Percentiles rank a stretch among this genome's conserved stretches.
Evolutionary conservation across 345 rosid genomes (phyloP).

Genomic region (Melastoma malabathricum): DNA sequence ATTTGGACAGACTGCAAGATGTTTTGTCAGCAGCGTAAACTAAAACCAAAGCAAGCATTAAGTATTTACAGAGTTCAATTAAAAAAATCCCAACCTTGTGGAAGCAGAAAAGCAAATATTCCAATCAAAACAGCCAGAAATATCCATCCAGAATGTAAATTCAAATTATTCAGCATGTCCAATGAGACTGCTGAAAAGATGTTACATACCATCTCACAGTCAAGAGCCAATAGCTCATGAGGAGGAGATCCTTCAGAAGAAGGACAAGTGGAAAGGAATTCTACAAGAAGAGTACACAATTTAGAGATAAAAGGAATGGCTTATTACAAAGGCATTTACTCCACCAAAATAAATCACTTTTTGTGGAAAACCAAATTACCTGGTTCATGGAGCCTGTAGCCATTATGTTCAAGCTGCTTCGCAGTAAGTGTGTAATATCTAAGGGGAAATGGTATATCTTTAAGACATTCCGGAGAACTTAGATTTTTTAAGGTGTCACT

Average conservation of each 20-base stretch:
- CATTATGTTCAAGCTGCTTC: slow-evolving; percentile 70
- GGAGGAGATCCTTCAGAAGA: slow-evolving; percentile 46
- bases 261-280: slow-evolving; percentile 54
- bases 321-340: too few species aligned
- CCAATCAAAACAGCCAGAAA: too few species aligned
- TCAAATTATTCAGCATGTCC: background rate
- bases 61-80: too few species aligned
- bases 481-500: slow-evolving; percentile 12
- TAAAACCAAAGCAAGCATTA: too few species aligned
- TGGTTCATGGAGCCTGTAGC: slow-evolving; percentile 43
- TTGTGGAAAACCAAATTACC: slow-evolving; percentile 24
- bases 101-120: too few species aligned
- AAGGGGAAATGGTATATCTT: slow-evolving; percentile 72
- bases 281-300: slow-evolving; percentile 22
- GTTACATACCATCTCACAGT: slow-evolving; percentile 80
- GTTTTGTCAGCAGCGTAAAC: too few species aligned
- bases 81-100: too few species aligned
- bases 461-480: slow-evolving; percentile 23
- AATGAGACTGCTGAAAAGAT: background rate
- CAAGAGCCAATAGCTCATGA: slow-evolving; percentile 66
- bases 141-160: too few species aligned
- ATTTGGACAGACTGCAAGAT: too few species aligned
- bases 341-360: slow-evolving; percentile 7
- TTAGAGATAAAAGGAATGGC: too few species aligned
- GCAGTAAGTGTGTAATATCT: slow-evolving; percentile 59